phyloP scores from a whole-genome alignment of 1,284 basidiomycete species.

The Chalciporus sp. region DNA sequence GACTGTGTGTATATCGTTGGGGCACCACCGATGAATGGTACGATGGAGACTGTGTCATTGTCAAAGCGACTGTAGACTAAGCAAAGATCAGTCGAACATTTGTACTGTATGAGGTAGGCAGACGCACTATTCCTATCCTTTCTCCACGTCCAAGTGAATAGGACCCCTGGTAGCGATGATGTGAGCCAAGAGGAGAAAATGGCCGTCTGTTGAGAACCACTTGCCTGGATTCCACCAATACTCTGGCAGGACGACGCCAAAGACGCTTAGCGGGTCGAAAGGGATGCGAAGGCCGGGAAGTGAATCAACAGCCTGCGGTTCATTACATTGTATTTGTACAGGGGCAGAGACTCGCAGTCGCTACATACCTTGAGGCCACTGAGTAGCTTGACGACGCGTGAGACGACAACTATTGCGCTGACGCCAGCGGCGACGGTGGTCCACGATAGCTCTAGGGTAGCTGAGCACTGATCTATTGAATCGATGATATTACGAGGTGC shows the following conservation, averaged over 20 bases:
- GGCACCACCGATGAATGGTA: slow-evolving; percentile 43
- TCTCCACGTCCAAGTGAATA: slow-evolving; percentile 43
- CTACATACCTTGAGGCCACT: slow-evolving; percentile 16
- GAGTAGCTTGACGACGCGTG: slow-evolving; percentile 15
- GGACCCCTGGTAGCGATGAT: slow-evolving; percentile 13
- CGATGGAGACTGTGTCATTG: slow-evolving; percentile 46
- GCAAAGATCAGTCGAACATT: not conserved
- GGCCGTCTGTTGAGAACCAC: not conserved
- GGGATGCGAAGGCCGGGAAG: slow-evolving; percentile 42
- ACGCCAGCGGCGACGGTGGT: slow-evolving; percentile 1
- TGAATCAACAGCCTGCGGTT: slow-evolving; percentile 31
- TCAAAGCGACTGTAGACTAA: slow-evolving; percentile 42
- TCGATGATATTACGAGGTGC: not conserved
- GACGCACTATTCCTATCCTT: slow-evolving; percentile 27
- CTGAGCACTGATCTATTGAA: not conserved
- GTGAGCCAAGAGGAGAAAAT: not conserved
- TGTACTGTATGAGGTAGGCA: slow-evolving; percentile 2
- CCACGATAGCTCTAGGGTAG: not conserved
- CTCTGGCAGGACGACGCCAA: slow-evolving; percentile 41
- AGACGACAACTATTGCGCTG: slow-evolving; percentile 9
- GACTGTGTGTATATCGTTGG: slow-evolving; percentile 49
- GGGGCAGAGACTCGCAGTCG: not conserved
- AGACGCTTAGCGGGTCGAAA: slow-evolving; percentile 42
- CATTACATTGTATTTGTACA: not conserved
- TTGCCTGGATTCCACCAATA: slow-evolving; percentile 48